Percentiles rank a stretch among this genome's conserved stretches.
phyloP scores from a whole-genome alignment of 2,329 filamentous ascomycete genomes.

The Colletotrichum godetiae region DNA sequence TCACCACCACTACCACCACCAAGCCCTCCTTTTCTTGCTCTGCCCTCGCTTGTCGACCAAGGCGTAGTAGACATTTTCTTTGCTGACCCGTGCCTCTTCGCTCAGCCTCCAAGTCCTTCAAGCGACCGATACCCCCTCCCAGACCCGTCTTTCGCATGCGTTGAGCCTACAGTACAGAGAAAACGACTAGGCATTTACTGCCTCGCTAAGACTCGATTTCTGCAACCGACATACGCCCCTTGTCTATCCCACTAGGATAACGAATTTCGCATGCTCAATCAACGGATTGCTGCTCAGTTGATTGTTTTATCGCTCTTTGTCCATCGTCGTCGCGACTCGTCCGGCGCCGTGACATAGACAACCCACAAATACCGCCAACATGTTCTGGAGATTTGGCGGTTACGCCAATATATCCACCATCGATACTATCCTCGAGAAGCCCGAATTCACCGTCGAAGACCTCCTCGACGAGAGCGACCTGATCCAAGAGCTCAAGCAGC shows the following conservation, averaged over 20 bases:
- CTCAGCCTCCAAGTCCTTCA: slow-evolving; percentile 2
- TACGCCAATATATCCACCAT: slow-evolving; percentile 98
- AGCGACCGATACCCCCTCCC: slow-evolving; percentile 28
- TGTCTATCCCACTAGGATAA: slow-evolving; percentile 2
- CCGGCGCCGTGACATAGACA: slow-evolving; percentile 43
- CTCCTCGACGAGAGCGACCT: slow-evolving; percentile 95
- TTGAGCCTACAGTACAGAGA: slow-evolving; percentile 18
- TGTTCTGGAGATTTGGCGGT: slow-evolving; percentile 99
- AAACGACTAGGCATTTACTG: slow-evolving; percentile 2
- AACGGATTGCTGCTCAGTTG: background rate
- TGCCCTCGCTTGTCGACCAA: slow-evolving; percentile 2
- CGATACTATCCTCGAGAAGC: slow-evolving; percentile 96
- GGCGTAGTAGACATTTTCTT: background rate
- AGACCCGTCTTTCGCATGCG: slow-evolving; percentile 20
- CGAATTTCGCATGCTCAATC: slow-evolving; percentile 24
- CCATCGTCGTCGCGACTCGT: slow-evolving; percentile 24
- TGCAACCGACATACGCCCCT: background rate
- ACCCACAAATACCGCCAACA: slow-evolving; percentile 64
- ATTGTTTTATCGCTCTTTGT: slow-evolving; percentile 18
- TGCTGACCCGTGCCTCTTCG: slow-evolving; percentile 2
- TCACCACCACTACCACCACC: background rate
- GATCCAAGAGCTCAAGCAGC: slow-evolving; percentile 97
- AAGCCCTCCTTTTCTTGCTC: background rate
- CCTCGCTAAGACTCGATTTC: background rate
- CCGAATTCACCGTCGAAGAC: slow-evolving; percentile 95